Conservation (phyloP, 352 stramenopile genomes). For the Phytopythium oedochilum region DNA sequence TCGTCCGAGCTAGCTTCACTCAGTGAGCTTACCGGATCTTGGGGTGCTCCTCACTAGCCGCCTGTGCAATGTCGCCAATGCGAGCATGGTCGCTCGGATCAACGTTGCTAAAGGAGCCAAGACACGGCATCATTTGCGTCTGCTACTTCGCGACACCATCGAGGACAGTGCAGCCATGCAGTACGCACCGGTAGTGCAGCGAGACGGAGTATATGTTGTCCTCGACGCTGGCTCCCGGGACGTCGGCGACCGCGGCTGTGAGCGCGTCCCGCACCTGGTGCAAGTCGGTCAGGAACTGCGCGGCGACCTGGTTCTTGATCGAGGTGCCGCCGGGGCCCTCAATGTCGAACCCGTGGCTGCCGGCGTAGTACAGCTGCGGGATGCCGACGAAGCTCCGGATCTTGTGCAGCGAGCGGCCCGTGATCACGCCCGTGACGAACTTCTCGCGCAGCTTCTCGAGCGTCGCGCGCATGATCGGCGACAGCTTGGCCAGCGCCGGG, state of each 20-base stretch:
- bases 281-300: conserved; percentile 68
- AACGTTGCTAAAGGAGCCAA: conserved; percentile 41
- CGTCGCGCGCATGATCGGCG: conserved; percentile 57
- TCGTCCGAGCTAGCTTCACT: neutral
- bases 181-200: conserved; percentile 76
- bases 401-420: conserved; percentile 80
- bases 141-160: neutral
- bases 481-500: conserved; percentile 64
- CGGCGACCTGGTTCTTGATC: conserved; percentile 83
- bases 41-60: conserved; percentile 34
- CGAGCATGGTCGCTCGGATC: conserved; percentile 25
- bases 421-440: conserved; percentile 87
- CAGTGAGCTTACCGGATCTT: conserved; percentile 45
- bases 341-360: conserved; percentile 90
- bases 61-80: conserved; percentile 42
- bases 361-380: conserved; percentile 86
- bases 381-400: conserved; percentile 88
- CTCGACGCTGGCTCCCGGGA: conserved; percentile 74
- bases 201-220: conserved; percentile 90
- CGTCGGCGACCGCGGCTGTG: conserved; percentile 27
- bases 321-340: conserved; percentile 62
- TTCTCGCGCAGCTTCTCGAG: conserved; percentile 72
- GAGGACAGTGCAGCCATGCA: neutral
- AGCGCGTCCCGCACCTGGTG: conserved; percentile 53
- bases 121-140: neutral